Base-by-base conservation (phyloP, 768 basidiomycete species). In the Podaxis sp. region DNA sequence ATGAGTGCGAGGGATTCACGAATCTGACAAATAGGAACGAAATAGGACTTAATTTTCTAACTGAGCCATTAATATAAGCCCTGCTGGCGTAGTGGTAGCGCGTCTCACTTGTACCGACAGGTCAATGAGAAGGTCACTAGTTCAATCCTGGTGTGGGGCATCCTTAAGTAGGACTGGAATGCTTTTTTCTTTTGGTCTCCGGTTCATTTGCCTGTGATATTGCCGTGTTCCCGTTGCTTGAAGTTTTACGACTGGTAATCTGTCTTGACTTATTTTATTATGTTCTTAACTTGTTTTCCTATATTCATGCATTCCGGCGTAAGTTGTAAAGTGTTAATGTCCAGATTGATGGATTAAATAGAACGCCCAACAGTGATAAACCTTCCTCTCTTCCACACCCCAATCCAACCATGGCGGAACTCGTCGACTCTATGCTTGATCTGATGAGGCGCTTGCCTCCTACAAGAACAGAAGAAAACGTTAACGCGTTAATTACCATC, bases 381-480 rank as follows among this genome's bases (percentile, higher is more conserved):
- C 8, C 22, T 6, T 28, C 26, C 5, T 22, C 39, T 19, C 59
- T 46, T 24, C 24, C 42, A 19, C 53, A 42, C 30, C 17, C n/a
- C 58, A 26, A 11, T 17, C 33, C 8, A 49, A 75, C 56, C 67
- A 90, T 90, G 90, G 80, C 82, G 53, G 93, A 95, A 75, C 80
- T 90, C 63, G 85, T 95, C 52, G 93, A 95, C 70, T 90, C 93
- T 60, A 95, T 96, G 88, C 88, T 99, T 44, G 96, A 99, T 78
- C 85, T 98, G 53, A 91, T 96, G 85, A 87, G 97, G 59, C 90
- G 97, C 15, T 84, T 99, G n/a, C 97, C 97, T 7, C 96, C 97
- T 2, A 92, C 88, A 7, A 80, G 87, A 19, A 90, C 95, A 52
- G 89, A 95, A 71, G 86, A 92, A 73, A 99, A 96, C 76, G 87